Base-by-base conservation (phyloP, 306 rosid species). In the Castanea sativa region DNA sequence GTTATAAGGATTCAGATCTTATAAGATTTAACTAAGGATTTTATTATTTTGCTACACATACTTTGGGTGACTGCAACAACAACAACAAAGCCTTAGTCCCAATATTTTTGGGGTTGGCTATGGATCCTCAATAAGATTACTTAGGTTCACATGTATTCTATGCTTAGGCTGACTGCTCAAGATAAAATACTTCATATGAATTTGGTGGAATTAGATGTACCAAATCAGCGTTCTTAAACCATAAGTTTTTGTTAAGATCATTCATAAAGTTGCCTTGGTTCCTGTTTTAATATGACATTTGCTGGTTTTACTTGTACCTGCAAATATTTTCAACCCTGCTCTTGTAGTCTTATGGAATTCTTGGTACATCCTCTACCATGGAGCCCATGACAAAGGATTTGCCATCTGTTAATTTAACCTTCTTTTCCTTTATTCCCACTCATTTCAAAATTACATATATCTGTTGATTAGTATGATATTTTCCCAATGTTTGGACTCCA, bases 141-240 rank as follows among this genome's bases (percentile, higher is more conserved):
- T 29, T 64, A 20, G 6, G 41, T 11, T 29, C 43, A 29, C 16
- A 64, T 18, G 12, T 60, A 9, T 19, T 63, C 38, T 63, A 15
- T n/a, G 43, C 45, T 5, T 64, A 14, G 13, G 43, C 11, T 30
- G 43, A 29, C 43, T 30, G 16, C 15, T 29, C 45, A 64, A 9
- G 12, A 59, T 23, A 21, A 55, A 21, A 21, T 27, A 59, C 32
- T 59, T 3, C 25, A 56, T 20, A 8, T 3, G 5, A 57, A 25
- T 20, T 57, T n/a, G 13, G 20, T 43, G 27, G 18, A 76, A 78
- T 53, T 72, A 56, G 73, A n/a, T 60, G 67, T 75, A 71, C 55
- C 72, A 74, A 78, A 20, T 63, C 55, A 58, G 15, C 79, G 55
- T 57, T 19, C 27, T 33, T 41, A 14, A 78, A 14, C 45, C 23